Evolutionary conservation across 805 yeast genomes (phyloP).

Genomic region (Yamadazyma laniorum): DNA sequence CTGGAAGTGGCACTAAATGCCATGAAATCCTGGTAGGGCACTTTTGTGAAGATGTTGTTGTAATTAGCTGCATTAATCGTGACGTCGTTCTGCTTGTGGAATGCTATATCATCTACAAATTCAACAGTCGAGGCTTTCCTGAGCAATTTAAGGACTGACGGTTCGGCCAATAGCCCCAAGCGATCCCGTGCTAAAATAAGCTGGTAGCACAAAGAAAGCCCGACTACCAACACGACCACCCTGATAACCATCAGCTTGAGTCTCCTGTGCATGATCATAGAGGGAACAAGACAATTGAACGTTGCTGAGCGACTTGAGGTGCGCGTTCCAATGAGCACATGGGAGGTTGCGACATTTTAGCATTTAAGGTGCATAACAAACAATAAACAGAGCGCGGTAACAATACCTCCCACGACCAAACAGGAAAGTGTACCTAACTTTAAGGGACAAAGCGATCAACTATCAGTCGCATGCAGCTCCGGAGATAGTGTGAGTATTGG

Average conservation of each 20-base stretch:
- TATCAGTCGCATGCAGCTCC: too few species aligned
- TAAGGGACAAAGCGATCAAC: too few species aligned
- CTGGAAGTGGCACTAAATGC: slow-evolving; percentile 12
- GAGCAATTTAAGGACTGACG: not conserved
- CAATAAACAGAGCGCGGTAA: too few species aligned
- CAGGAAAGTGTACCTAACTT: too few species aligned
- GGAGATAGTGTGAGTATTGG: too few species aligned
- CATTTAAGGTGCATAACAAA: too few species aligned
- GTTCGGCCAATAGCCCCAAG: too few species aligned
- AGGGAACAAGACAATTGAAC: not conserved
- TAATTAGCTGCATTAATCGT: slow-evolving; percentile 8
- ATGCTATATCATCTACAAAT: slow-evolving; percentile 3
- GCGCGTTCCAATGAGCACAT: too few species aligned
- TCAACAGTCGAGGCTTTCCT: not conserved
- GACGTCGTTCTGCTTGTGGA: not conserved
- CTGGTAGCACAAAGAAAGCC: not conserved
- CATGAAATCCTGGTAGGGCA: slow-evolving; percentile 7
- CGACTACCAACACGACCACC: not conserved
- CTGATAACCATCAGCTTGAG: not conserved
- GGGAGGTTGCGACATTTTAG: too few species aligned
- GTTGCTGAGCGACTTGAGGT: not conserved
- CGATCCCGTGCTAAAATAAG: too few species aligned
- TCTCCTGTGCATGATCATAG: not conserved
- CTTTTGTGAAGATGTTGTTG: slow-evolving; percentile 9
- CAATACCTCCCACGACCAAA: too few species aligned